These are phyloP conservation scores for Usnea hakonensis DNA, from an alignment of 495 filamentous ascomycete species.

Conservation along the genomic window DNA sequence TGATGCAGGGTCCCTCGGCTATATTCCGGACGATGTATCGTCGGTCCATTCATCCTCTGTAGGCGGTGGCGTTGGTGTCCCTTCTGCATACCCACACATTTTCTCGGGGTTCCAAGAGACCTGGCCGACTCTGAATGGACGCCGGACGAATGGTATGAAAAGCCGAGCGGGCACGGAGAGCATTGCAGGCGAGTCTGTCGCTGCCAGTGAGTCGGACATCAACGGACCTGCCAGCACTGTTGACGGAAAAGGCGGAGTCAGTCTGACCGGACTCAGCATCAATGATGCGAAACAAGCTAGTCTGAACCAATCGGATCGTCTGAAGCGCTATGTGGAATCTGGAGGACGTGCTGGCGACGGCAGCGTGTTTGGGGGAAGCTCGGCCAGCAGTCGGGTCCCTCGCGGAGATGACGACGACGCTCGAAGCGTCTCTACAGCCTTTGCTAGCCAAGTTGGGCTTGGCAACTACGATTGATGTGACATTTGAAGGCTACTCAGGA, in stretches of 20 bases:
- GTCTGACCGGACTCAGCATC: conserved; percentile 69
- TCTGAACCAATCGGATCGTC: conserved; percentile 74
- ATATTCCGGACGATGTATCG: conserved; percentile 95
- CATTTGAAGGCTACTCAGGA: background rate
- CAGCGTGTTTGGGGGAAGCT: conserved; percentile 72
- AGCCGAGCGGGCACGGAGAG: conserved; percentile 61
- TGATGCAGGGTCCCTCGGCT: conserved; percentile 81
- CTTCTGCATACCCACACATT: conserved; percentile 85
- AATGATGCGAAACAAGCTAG: conserved; percentile 74
- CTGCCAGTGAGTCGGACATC: conserved; percentile 80
- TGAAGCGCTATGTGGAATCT: conserved; percentile 84
- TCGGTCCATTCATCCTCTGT: conserved; percentile 90
- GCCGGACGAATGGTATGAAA: conserved; percentile 53
- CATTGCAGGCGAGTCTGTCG: conserved; percentile 82
- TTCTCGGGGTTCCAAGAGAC: conserved; percentile 86
- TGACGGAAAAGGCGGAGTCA: conserved; percentile 77
- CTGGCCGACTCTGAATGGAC: conserved; percentile 76
- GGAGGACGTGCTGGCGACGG: conserved; percentile 53
- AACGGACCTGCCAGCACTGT: conserved; percentile 52
- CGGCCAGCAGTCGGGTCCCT: conserved; percentile 48
- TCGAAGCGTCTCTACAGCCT: conserved; percentile 89
- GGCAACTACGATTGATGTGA: conserved; percentile 74
- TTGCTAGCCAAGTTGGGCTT: conserved; percentile 82
- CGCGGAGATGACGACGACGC: conserved; percentile 80
- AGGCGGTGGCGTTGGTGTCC: conserved; percentile 70